Base-by-base conservation (phyloP, 2,329 filamentous ascomycete genomes). In the Pleomassaria siparia region DNA sequence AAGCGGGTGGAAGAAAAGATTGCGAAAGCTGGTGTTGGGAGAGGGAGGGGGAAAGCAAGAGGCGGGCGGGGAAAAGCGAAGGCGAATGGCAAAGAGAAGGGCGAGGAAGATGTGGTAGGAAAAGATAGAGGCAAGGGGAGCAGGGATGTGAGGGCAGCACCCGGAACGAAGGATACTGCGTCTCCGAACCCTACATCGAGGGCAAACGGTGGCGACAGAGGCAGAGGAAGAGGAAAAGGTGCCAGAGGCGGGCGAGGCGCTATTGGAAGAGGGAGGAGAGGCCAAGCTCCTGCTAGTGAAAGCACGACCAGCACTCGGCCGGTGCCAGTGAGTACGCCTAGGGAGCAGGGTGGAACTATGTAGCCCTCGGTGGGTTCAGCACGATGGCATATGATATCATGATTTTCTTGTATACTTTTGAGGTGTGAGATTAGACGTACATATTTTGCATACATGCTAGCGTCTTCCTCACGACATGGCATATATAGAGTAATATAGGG, bases 1-100 rank as follows among this genome's bases (percentile, higher is more conserved):
- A 72, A 63, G 64, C 66, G 53, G 40, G 59, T 64, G 47, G 58
- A 70, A 7, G 64, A 67, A 20, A 53, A 61, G 4, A 55, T 58
- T 13, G 47, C 54, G 0, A 62, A 57, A 47, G 58, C 59, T 33
- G 51, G 37, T 15, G 58, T 58, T 33, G 51, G 39, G 12, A 55
- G 64, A 11, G 64, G 59, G 2, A 53, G 60, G 32, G 63, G 66
- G 2, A 67, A 59, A n/a, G 54, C 49, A 18, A 53, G 64, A 5
- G 59, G 60, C 22, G 58, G 59, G 16, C 60, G 63, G 42, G 46
- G 51, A 8, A 62, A 59, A 30, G 46, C 47, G 1, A 59, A 56
- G 15, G 46, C 47, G 1, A 59, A 56, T n/a, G 50, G 44, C 7
- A 67, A 63, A 32, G 62, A 63, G 5, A 67, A 63, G 47, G 58